Percentiles rank a stretch among this genome's conserved stretches.
These are phyloP conservation scores for Pyrus communis DNA, from an alignment of 306 rosid species.

Conservation along the genomic window DNA sequence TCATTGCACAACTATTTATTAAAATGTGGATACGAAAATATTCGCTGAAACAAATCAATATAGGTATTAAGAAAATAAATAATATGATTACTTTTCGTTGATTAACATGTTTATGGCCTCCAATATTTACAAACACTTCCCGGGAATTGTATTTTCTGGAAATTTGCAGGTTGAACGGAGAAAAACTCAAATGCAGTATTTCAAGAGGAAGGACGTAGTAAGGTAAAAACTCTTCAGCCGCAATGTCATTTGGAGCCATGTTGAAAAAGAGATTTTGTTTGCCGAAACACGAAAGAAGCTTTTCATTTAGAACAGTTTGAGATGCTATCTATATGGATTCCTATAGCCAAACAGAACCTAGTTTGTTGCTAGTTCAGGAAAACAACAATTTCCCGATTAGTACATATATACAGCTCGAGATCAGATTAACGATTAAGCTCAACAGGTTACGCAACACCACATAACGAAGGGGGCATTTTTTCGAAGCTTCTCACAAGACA, in stretches of 20 bases:
- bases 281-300: neutral
- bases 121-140: neutral
- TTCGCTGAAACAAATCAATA: neutral
- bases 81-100: neutral
- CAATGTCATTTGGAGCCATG: neutral
- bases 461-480: neutral
- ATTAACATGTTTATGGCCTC: neutral
- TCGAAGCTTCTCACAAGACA: slow-evolving; percentile 58
- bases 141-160: neutral
- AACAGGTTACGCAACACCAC: neutral
- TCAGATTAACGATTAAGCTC: neutral
- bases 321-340: neutral
- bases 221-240: neutral
- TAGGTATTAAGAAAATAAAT: neutral
- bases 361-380: neutral
- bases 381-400: neutral
- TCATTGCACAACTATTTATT: neutral
- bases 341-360: neutral
- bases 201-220: neutral
- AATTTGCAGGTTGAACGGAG: neutral
- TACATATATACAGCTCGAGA: slow-evolving; percentile 23
- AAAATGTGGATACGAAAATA: neutral
- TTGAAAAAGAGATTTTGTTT: neutral
- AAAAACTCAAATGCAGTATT: neutral
- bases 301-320: neutral